phyloP scores from a whole-genome alignment of 1,139 yeast genomes.

The Sugiyamaella castrensis region DNA sequence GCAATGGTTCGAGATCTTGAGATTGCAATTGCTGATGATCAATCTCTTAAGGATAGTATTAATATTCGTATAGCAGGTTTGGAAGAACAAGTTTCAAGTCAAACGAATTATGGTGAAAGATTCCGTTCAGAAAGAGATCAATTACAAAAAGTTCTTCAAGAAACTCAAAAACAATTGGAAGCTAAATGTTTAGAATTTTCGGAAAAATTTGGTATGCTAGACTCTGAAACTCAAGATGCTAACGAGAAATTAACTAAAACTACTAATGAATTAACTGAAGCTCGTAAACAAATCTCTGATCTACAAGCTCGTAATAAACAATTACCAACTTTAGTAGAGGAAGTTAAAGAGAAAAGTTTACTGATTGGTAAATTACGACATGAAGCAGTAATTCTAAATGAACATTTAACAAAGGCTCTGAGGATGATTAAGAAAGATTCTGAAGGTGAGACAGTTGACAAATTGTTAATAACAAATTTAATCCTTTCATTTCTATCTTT shows the following conservation, averaged over 20 bases:
- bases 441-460: constrained; percentile 75
- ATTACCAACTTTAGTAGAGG: constrained; percentile 44
- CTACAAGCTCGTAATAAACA: constrained; percentile 32
- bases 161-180: constrained; percentile 26
- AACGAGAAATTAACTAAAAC: constrained; percentile 27
- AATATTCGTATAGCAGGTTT: constrained; percentile 46
- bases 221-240: constrained; percentile 28
- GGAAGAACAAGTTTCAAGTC: constrained; percentile 39
- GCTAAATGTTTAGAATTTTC: constrained; percentile 19
- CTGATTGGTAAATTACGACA: constrained; percentile 88
- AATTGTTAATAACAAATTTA: constrained; percentile 82
- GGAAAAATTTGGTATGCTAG: constrained; percentile 29
- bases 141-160: constrained; percentile 16
- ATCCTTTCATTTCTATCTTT: constrained; percentile 79
- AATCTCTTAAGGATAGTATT: constrained; percentile 31
- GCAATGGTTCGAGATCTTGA: constrained; percentile 43
- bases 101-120: constrained; percentile 30
- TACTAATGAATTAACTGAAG: constrained; percentile 23
- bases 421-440: constrained; percentile 73
- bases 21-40: constrained; percentile 36
- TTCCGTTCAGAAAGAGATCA: constrained; percentile 29
- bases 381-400: constrained; percentile 92
- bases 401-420: constrained; percentile 87
- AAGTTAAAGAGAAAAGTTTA: constrained; percentile 69
- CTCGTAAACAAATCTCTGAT: constrained; percentile 18